Evolutionary conservation across 2,329 filamentous ascomycete genomes (phyloP).

Genomic region (Neoascochyta sp.): DNA sequence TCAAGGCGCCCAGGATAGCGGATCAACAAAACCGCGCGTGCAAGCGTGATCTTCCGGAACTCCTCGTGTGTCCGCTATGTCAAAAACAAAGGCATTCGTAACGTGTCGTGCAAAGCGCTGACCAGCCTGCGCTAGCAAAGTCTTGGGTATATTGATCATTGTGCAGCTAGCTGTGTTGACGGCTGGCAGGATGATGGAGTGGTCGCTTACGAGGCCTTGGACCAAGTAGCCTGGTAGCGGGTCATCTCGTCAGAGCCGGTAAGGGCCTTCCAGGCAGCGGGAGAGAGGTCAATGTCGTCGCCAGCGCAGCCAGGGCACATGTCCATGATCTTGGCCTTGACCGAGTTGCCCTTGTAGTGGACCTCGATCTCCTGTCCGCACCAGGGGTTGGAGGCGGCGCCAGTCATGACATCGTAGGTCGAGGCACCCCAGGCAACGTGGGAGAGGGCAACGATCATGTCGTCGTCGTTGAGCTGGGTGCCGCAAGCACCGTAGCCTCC

Average conservation of each 20-base stretch:
- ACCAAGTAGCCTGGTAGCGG: slow-evolving; percentile 26
- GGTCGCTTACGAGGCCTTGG: slow-evolving; percentile 18
- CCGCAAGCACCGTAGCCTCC: slow-evolving; percentile 33
- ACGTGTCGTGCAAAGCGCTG: slow-evolving; percentile 41
- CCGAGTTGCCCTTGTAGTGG: slow-evolving; percentile 27
- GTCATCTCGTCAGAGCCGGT: slow-evolving; percentile 18
- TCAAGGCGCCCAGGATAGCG: slow-evolving; percentile 8
- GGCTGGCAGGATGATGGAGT: slow-evolving; percentile 12
- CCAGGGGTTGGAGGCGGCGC: slow-evolving; percentile 31
- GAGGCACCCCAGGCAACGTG: slow-evolving; percentile 24
- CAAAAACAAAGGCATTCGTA: slow-evolving; percentile 25
- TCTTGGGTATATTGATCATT: slow-evolving; percentile 29
- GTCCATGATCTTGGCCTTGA: slow-evolving; percentile 31
- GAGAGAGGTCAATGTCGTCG: slow-evolving; percentile 31
- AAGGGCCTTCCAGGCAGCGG: slow-evolving; percentile 27
- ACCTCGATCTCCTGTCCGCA: slow-evolving; percentile 35
- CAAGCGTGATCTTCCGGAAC: slow-evolving; percentile 16
- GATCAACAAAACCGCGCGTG: slow-evolving; percentile 13
- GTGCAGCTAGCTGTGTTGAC: slow-evolving; percentile 22
- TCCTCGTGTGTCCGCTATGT: slow-evolving; percentile 25
- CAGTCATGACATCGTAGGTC: slow-evolving; percentile 30
- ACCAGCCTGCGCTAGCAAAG: slow-evolving; percentile 40
- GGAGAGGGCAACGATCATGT: slow-evolving; percentile 30
- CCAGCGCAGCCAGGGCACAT: slow-evolving; percentile 33
- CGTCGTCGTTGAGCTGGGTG: slow-evolving; percentile 16